Evolutionary conservation across 177 flowering plant genomes (phyloP).

Genomic region (Telopea speciosissima): DNA sequence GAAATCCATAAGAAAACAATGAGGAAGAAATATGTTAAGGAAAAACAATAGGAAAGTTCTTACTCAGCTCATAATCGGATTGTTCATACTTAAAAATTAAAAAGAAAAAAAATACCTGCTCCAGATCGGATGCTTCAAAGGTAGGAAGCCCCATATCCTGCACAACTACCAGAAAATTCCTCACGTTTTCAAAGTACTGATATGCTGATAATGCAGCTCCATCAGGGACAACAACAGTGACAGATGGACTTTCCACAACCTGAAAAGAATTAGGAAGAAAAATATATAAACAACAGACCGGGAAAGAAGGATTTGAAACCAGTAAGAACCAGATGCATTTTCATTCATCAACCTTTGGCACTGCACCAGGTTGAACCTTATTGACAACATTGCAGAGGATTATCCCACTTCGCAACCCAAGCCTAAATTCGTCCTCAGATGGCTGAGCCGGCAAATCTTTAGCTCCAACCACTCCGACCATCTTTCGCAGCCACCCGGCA

Average conservation of each 20-base stretch:
- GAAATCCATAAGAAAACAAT: neutral
- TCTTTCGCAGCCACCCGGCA: constrained; percentile 78
- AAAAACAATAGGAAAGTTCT: neutral
- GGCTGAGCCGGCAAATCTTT: constrained; percentile 92
- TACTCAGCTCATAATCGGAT: no score
- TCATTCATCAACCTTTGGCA: constrained; percentile 58
- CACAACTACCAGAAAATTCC: constrained; percentile 81
- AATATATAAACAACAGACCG: neutral
- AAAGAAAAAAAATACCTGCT: constrained; percentile 45
- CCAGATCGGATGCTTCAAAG: constrained; percentile 98
- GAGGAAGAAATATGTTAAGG: neutral
- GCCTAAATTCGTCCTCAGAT: constrained; percentile 84
- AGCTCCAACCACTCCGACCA: constrained; percentile 74
- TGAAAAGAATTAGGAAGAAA: constrained; percentile 17
- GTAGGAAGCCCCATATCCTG: constrained; percentile 85
- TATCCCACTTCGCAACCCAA: constrained; percentile 78
- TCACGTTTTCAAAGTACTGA: constrained; percentile 96
- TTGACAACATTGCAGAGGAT: constrained; percentile 84
- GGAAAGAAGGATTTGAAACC: neutral
- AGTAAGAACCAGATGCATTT: neutral
- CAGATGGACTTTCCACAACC: constrained; percentile 88
- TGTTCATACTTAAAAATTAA: no score
- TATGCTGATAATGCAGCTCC: constrained; percentile 93
- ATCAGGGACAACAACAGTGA: constrained; percentile 73
- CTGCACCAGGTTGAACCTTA: constrained; percentile 79